A percentile compares a stretch with the other conserved stretches of the same genome.
phyloP scores from a whole-genome alignment of 352 stramenopile species.

The Pythium diclinum region DNA sequence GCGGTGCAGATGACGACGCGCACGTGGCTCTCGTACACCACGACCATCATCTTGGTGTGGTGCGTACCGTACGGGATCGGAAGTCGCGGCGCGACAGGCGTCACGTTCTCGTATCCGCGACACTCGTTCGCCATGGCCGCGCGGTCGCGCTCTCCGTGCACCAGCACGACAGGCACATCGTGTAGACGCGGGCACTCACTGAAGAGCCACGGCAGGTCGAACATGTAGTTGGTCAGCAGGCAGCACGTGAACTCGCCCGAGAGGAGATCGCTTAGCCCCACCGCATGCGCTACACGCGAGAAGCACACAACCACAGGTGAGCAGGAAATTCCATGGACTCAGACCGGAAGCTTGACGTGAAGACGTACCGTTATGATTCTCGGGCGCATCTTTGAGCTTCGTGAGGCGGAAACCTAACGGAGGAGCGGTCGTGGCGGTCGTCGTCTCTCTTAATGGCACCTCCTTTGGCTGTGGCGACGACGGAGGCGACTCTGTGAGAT shows the following conservation, averaged over 20 bases:
- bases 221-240: conserved; percentile 85
- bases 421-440: background rate
- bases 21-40: conserved; percentile 59
- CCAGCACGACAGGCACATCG: conserved; percentile 67
- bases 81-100: conserved; percentile 54
- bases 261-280: conserved; percentile 49
- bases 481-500: conserved; percentile 13
- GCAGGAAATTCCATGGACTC: background rate
- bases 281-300: conserved; percentile 31
- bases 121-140: conserved; percentile 56
- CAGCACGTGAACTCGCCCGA: conserved; percentile 55
- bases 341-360: background rate
- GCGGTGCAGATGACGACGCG: conserved; percentile 83
- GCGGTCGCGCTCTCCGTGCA: conserved; percentile 69
- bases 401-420: conserved; percentile 25
- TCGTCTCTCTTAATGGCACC: background rate
- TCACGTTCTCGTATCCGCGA: conserved; percentile 56
- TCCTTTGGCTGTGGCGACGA: background rate
- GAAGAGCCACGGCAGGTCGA: conserved; percentile 74
- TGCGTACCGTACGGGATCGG: conserved; percentile 84
- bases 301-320: background rate
- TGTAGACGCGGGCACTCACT: conserved; percentile 49
- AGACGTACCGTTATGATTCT: conserved; percentile 17
- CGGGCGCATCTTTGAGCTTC: conserved; percentile 19
- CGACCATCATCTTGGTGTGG: conserved; percentile 86